Evolutionary conservation across 1,284 basidiomycete species (phyloP), one percentile per base, ranked within the genome.

Genomic region (Rhizoctonia solani): DNA sequence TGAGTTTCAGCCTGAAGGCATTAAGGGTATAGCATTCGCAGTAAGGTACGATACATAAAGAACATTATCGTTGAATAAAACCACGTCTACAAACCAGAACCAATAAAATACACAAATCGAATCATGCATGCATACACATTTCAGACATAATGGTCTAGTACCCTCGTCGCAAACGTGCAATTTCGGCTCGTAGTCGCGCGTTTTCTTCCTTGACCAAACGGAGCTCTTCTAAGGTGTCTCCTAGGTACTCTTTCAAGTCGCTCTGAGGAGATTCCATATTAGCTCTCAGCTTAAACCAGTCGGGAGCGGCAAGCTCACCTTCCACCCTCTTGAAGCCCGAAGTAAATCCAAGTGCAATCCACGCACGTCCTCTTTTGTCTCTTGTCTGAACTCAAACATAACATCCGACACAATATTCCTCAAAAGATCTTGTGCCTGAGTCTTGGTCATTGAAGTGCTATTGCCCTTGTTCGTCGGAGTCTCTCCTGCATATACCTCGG

Each of bases 261-360:
- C 74, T 73, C 71, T 72, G 30, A n/a, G 41, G n/a, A 44, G 29
- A 27, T 16, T 5, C n/a, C 21, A 47, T 14, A 50, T 66, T 16
- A 49, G 42, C 27, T 16, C 29, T 32, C 13, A n/a, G 11, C 1
- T 14, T 30, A 4, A 21, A 42, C 16, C 34, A 19, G 34, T 16
- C 25, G 14, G 14, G 13, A 39, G 39, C 19, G 19, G 5, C 5
- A 23, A n/a, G 37, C 66, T 32, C 39, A 72, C 71, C 70, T 79
- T 76, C 81, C 80, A 83, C 23, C 82, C 81, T 37, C 85, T 77
- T 1, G 87, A 87, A 84, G 89, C 86, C 65, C 82, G 79, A 30
- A 90, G 78, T 66, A 90, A 73, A 73, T 90, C 88, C 70, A 90
- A 73, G 75, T 90, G 89, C 68, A 90, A 75, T 4, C 87, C 86